Conservation (phyloP, 2,329 filamentous ascomycete species). For the Arthrobotrys sphaeroides region DNA sequence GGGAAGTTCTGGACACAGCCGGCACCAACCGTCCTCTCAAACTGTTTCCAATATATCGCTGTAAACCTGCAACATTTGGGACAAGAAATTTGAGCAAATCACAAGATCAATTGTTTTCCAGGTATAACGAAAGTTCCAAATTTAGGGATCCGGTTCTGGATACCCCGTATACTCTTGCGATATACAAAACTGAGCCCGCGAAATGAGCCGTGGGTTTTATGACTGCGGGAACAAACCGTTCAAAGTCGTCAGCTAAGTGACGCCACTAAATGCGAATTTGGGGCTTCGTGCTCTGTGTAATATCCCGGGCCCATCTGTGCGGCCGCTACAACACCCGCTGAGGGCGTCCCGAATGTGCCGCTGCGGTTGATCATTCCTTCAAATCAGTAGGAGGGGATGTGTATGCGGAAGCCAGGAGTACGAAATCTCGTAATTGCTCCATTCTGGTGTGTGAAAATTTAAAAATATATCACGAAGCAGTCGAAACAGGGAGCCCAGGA, state of each 20-base stretch:
- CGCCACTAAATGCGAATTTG: conserved; percentile 16
- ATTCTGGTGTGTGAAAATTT: conserved; percentile 6
- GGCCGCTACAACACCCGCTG: neutral
- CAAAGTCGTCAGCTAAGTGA: conserved; percentile 23
- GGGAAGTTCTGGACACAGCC: conserved; percentile 13
- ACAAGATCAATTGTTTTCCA: neutral
- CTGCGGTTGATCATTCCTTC: conserved; percentile 39
- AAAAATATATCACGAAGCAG: conserved; percentile 24
- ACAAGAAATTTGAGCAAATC: neutral
- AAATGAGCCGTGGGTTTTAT: conserved; percentile 1
- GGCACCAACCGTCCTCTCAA: neutral
- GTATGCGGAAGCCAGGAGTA: conserved; percentile 39
- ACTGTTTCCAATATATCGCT: conserved; percentile 12
- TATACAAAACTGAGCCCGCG: neutral
- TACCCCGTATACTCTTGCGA: neutral
- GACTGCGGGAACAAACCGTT: conserved; percentile 36
- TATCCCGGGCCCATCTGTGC: conserved; percentile 23
- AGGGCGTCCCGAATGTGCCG: conserved; percentile 10
- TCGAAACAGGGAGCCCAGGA: conserved; percentile 44
- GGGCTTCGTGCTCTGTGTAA: conserved; percentile 12
- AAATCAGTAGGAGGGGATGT: conserved; percentile 33
- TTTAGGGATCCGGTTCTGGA: neutral
- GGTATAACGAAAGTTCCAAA: conserved; percentile 3
- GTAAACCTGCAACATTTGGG: conserved; percentile 4
- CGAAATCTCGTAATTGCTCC: conserved; percentile 9